Base-by-base conservation (phyloP, 1,284 basidiomycete species). In the Wolfiporia cocos region DNA sequence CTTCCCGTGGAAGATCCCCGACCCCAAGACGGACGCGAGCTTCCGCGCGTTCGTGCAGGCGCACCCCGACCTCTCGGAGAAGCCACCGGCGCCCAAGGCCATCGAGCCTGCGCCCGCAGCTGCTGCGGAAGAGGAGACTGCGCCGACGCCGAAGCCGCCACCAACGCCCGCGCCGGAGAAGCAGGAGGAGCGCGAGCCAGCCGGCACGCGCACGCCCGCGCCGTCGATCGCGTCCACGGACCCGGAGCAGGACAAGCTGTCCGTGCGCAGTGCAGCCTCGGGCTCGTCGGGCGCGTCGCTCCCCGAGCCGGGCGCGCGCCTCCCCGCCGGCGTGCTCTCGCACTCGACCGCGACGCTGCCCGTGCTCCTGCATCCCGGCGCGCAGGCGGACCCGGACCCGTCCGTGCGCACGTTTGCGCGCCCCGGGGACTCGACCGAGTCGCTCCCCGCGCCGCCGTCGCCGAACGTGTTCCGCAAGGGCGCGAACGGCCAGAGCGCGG, bases 1-100 rank as follows among this genome's bases (percentile, higher is more conserved):
- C 38, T 99, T 99, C 74, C 96, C 96, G 2, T 99, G 96, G 96
- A 98, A 94, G 67, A 86, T 98, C 46, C 94, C 95, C 18, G 95
- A 99, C 63, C 74, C 83, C 56, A 96, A 96, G 75, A 81, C 82
- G 23, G 96, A 99, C 59, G 79, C 89, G 41, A 89, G 84, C 59
- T 99, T 92, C 73, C 78, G 85, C 48, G 82, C 92, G 6, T 99
- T 96, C 59, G 85, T 98, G 52, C 78, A 85, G 52, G 89, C 93
- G 20, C 92, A 96, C 60, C 92, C 92, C 7, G 92, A 96, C 72
- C 76, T 43, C 41, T 49, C 48, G 37, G 52, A 55, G 44, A 62
- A 60, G 52, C 64, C 55, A 30, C 35, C 35, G 34, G 42, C 37
- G 30, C 37, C 46, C 24, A 48, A 45, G 40, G 32, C 47, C 43